Evolutionary conservation across 441 rosid species (phyloP), one percentile per base, ranked within the genome.

Genomic region (Pelargonium citronellum): DNA sequence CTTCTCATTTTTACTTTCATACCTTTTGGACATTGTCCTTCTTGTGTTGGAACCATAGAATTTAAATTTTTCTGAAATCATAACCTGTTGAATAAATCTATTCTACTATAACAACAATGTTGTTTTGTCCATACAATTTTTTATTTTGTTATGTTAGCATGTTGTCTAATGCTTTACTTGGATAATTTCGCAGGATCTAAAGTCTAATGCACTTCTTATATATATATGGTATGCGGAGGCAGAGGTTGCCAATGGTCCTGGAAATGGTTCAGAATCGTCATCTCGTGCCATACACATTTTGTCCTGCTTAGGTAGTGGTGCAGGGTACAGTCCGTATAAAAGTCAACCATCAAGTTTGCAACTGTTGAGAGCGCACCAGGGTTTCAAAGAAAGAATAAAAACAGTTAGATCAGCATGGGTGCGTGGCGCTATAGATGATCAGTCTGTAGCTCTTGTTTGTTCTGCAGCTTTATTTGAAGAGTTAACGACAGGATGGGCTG

Each of bases 151-250:
- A 55, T 22, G 2, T 7, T 55, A 16, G 10, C 9, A 3, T 55
- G 22, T 16, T 55, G 22, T 16, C 15, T 16, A 55, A 55, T 17
- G 15, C 20, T 16, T 53, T 53, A 20, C 22, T 55, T 55, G 61
- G 61, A 55, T 16, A 55, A 67, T 41, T 51, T 66, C 71, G 39
- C 89, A 95, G 99, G 91, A 89, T 79, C 72, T 84, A 30, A 83
- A 80, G 78, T 82, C 85, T 72, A 88, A 80, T 77, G 79, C 91
- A 72, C 78, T 93, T 43, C 83, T 90, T 67, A 79, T 92, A 75
- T 86, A 85, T 80, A 72, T 90, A 72, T 95, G 97, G 99, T 95
- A 95, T 72, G 97, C 97, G 1, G 91, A 92, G 84, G 82, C 83
- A 6, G 99, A 95, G 81, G 84, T 92, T 70, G 82, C 80, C 30